These are phyloP conservation scores for Meredithiella fracta DNA, from an alignment of 2,329 filamentous ascomycete species.

Conservation along the genomic window DNA sequence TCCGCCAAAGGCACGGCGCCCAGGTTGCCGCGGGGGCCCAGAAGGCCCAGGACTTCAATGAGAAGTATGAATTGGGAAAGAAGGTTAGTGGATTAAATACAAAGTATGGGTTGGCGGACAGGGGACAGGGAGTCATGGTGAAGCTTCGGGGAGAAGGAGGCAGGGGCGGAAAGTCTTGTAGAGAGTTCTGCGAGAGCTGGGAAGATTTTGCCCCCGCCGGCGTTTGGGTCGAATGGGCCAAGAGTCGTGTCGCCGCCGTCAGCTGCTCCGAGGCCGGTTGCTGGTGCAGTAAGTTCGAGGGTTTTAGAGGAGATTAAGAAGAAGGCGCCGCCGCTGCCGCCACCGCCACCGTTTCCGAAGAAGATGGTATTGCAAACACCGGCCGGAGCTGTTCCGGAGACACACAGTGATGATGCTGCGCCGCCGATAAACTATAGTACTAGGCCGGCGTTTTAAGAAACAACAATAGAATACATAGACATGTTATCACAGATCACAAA, in stretches of 20 bases:
- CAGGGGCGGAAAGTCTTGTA: constrained; percentile 1
- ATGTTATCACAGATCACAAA: neutral
- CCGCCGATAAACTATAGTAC: constrained; percentile 38
- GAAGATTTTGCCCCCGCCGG: neutral
- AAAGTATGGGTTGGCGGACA: constrained; percentile 12
- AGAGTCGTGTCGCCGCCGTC: neutral
- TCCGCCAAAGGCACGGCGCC: constrained; percentile 53
- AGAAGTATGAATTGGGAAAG: constrained; percentile 41
- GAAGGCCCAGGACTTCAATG: constrained; percentile 39
- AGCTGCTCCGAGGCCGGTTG: neutral
- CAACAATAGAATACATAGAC: neutral
- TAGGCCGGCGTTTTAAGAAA: constrained; percentile 22
- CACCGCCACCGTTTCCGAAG: constrained; percentile 34
- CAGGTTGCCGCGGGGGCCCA: constrained; percentile 45
- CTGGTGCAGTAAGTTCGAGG: neutral
- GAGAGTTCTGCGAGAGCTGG: neutral
- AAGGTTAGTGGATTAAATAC: constrained; percentile 19
- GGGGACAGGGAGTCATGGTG: constrained; percentile 11
- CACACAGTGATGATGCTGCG: constrained; percentile 20
- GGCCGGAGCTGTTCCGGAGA: constrained; percentile 9
- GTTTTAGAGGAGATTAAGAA: constrained; percentile 28
- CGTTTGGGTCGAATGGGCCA: neutral
- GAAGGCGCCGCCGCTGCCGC: constrained; percentile 35
- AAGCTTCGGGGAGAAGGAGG: constrained; percentile 8
- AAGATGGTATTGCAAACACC: constrained; percentile 29